These are phyloP conservation scores for Paxillus rubicundulus DNA, from an alignment of 768 basidiomycete species.

Conservation along the genomic window DNA sequence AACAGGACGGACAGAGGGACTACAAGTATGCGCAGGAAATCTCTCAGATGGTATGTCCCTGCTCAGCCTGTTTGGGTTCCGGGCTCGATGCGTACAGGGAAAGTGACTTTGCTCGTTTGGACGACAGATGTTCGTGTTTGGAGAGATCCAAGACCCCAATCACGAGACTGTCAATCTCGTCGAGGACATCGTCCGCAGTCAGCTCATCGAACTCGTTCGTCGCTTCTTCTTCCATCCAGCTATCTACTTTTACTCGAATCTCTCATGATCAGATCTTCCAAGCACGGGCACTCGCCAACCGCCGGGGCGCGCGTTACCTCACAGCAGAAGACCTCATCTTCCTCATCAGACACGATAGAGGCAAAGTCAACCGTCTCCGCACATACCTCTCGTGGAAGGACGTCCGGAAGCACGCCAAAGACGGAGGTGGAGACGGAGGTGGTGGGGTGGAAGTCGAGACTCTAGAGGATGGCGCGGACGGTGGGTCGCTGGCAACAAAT, in stretches of 20 bases:
- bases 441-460: slow-evolving; percentile 81
- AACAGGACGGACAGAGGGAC: slow-evolving; percentile 42
- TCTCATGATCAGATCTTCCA: slow-evolving; percentile 66
- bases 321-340: slow-evolving; percentile 96
- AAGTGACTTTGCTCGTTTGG: neutral
- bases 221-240: neutral
- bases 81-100: neutral
- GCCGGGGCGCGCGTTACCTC: slow-evolving; percentile 81
- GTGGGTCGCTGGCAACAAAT: slow-evolving; percentile 36
- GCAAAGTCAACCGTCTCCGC: slow-evolving; percentile 88
- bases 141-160: slow-evolving; percentile 89
- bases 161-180: slow-evolving; percentile 87
- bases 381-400: slow-evolving; percentile 98
- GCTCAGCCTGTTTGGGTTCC: neutral
- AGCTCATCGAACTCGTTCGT: slow-evolving; percentile 84
- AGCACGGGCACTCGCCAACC: slow-evolving; percentile 78
- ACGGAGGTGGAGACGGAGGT: slow-evolving; percentile 78
- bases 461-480: slow-evolving; percentile 80
- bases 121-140: slow-evolving; percentile 93
- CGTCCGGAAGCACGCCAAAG: slow-evolving; percentile 92
- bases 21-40: slow-evolving; percentile 94
- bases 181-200: slow-evolving; percentile 91
- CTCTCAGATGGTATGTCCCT: slow-evolving; percentile 75
- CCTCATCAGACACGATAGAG: slow-evolving; percentile 89
- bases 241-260: neutral